A percentile compares a stretch with the other conserved stretches of the same genome.
phyloP scores from a whole-genome alignment of 2,329 filamentous ascomycete genomes.

The Alternaria novae-zelandiae region DNA sequence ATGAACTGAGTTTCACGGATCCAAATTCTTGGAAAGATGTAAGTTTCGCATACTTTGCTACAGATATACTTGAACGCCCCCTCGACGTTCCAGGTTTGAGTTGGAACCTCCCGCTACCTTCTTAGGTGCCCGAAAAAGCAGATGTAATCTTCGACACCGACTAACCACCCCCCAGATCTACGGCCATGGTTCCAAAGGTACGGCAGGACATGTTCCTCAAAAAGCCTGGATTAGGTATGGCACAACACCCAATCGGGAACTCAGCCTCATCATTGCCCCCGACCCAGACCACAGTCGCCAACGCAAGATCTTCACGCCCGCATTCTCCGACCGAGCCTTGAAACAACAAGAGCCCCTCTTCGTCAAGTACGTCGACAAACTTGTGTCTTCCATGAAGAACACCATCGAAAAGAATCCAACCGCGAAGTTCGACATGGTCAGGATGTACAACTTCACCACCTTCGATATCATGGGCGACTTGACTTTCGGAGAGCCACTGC shows the following conservation, averaged over 20 bases:
- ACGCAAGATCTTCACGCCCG: slow-evolving; percentile 50
- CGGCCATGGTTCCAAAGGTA: slow-evolving; percentile 32
- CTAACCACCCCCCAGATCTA: slow-evolving; percentile 22
- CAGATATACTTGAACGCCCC: neutral
- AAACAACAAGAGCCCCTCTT: slow-evolving; percentile 52
- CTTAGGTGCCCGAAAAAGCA: neutral
- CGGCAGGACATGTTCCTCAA: slow-evolving; percentile 18
- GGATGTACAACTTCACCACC: slow-evolving; percentile 42
- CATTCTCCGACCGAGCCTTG: slow-evolving; percentile 52
- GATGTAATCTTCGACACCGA: neutral
- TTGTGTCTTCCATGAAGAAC: slow-evolving; percentile 48
- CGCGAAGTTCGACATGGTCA: slow-evolving; percentile 42
- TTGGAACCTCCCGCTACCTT: neutral
- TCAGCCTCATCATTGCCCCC: slow-evolving; percentile 36
- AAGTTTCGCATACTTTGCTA: neutral
- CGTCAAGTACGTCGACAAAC: slow-evolving; percentile 48
- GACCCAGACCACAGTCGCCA: slow-evolving; percentile 47
- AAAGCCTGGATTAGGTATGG: slow-evolving; percentile 38
- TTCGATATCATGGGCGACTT: slow-evolving; percentile 45
- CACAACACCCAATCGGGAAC: slow-evolving; percentile 32
- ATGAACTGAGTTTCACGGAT: slow-evolving; percentile 51
- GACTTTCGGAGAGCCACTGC: slow-evolving; percentile 39
- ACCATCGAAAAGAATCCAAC: slow-evolving; percentile 33
- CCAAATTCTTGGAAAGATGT: slow-evolving; percentile 45
- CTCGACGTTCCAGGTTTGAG: neutral